These are phyloP conservation scores for Penicillium paxilli DNA, from an alignment of 495 filamentous ascomycete genomes.

Conservation along the genomic window DNA sequence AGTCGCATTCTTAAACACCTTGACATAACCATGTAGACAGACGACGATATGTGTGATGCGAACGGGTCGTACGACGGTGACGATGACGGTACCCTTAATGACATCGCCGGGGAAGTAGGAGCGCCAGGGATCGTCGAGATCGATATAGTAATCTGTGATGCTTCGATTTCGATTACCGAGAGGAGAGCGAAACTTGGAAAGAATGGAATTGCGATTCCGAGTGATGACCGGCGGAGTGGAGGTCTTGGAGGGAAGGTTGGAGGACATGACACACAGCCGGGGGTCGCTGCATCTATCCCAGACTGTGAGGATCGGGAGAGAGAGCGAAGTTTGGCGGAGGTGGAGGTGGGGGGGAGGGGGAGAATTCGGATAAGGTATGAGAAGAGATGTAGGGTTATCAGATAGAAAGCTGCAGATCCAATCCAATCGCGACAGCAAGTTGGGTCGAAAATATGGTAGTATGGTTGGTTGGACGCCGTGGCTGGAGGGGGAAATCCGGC, in stretches of 20 bases:
- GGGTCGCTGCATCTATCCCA: slow-evolving; percentile 42
- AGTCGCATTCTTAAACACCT: slow-evolving; percentile 77
- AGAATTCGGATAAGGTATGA: too few species aligned
- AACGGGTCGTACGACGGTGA: slow-evolving; percentile 78
- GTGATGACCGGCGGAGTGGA: slow-evolving; percentile 39
- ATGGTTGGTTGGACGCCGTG: background rate
- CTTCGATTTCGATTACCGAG: slow-evolving; percentile 68
- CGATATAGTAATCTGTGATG: slow-evolving; percentile 75
- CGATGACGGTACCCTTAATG: slow-evolving; percentile 71
- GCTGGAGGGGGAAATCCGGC: background rate
- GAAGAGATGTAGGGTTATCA: too few species aligned
- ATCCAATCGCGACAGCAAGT: background rate
- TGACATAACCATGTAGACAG: slow-evolving; percentile 82
- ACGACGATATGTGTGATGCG: slow-evolving; percentile 90
- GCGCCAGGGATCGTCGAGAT: slow-evolving; percentile 81
- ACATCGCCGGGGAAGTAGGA: slow-evolving; percentile 72
- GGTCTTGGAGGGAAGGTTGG: slow-evolving; percentile 37
- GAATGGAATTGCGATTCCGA: slow-evolving; percentile 51
- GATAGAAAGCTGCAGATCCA: background rate
- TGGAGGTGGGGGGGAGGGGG: slow-evolving; percentile 3
- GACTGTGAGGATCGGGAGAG: slow-evolving; percentile 10
- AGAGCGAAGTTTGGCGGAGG: too few species aligned
- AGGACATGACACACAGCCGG: slow-evolving; percentile 48
- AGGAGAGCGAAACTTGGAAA: slow-evolving; percentile 60
- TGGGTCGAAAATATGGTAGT: too few species aligned